A percentile compares a stretch with the other conserved stretches of the same genome.
Evolutionary conservation across 345 rosid species (phyloP).

Genomic region (Fremontodendron californicum): DNA sequence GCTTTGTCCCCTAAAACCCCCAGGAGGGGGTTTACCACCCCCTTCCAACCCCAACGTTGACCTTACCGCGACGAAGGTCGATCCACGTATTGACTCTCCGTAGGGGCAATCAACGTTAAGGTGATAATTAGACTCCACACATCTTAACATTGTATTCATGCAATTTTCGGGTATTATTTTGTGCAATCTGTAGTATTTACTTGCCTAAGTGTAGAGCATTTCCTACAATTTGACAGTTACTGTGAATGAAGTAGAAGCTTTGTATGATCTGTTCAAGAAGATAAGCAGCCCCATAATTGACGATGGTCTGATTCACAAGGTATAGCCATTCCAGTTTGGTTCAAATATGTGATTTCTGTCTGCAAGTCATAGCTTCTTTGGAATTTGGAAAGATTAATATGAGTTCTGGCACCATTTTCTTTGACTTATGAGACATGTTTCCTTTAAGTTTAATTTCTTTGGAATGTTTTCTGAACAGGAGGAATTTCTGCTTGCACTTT

Average conservation of each 20-base stretch:
- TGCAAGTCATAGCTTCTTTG: not conserved
- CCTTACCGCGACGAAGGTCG: too few species aligned
- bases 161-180: not conserved
- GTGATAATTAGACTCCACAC: too few species aligned
- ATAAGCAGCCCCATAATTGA: conserved; percentile 51
- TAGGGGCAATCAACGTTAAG: too few species aligned
- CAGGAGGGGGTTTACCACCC: too few species aligned
- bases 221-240: conserved; percentile 41
- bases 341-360: not conserved
- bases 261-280: conserved; percentile 62
- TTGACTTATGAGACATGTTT: not conserved
- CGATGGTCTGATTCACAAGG: conserved; percentile 62
- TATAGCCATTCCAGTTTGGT: conserved; percentile 10
- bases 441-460: not conserved
- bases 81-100: too few species aligned
- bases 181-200: not conserved
- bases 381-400: not conserved
- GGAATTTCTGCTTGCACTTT: conserved; percentile 48
- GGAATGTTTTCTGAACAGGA: conserved; percentile 33
- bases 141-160: not conserved
- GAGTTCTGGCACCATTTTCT: not conserved
- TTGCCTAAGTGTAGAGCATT: not conserved
- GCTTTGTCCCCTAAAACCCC: too few species aligned
- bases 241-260: conserved; percentile 70
- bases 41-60: too few species aligned